Percentiles rank a stretch among this genome's conserved stretches.
Evolutionary conservation across 1,284 basidiomycete genomes (phyloP).

Genomic region (Melampsora occidentalis): DNA sequence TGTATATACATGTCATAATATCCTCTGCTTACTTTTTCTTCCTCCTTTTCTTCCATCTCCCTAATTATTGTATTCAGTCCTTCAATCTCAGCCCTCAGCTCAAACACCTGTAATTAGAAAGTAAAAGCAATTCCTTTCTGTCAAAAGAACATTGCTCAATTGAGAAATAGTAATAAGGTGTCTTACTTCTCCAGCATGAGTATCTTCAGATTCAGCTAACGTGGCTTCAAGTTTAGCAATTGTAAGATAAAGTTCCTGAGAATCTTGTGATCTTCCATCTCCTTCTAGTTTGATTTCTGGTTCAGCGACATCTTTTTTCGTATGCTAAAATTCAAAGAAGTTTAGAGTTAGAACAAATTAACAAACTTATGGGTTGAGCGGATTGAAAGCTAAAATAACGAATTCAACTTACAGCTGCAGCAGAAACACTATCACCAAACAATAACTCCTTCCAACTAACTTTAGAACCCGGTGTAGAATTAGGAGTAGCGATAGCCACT

Average conservation of each 20-base stretch:
- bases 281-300: not conserved
- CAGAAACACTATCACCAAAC: conserved; percentile 13
- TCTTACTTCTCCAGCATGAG: conserved; percentile 25
- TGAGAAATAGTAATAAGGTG: not conserved
- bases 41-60: not conserved
- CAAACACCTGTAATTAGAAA: not conserved
- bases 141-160: not conserved
- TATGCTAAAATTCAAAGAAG: too few relatives aligned
- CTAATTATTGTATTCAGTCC: not conserved
- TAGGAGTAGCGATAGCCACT: not conserved
- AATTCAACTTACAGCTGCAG: not conserved
- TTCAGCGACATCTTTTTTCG: too few relatives aligned
- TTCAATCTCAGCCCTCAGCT: conserved; percentile 20
- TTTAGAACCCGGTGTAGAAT: conserved; percentile 9
- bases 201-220: conserved; percentile 30
- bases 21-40: not conserved
- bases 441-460: conserved; percentile 39
- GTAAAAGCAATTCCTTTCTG: not conserved
- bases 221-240: conserved; percentile 38
- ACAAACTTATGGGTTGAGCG: not conserved
- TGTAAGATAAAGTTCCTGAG: conserved; percentile 18
- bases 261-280: not conserved
- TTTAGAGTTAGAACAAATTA: too few relatives aligned
- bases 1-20: not conserved
- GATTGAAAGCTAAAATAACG: not conserved